Percentiles rank a stretch among this genome's conserved stretches.
Evolutionary conservation across 257 asterid genomes (phyloP).

Genomic region (Ehretia macrophylla): DNA sequence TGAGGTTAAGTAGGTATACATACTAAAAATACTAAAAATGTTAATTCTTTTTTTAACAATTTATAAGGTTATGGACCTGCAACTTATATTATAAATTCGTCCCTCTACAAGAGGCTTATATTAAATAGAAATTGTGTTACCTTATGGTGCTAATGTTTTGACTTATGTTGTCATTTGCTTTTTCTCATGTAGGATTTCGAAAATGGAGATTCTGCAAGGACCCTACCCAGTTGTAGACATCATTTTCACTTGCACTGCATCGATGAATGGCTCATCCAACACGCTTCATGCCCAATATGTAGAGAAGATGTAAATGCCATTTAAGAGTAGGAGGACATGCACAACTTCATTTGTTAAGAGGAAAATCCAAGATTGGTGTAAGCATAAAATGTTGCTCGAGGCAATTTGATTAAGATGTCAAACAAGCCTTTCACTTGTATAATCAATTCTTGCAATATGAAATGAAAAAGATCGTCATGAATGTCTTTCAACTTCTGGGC

Average conservation of each 20-base stretch:
- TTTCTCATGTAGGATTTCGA: constrained; percentile 51
- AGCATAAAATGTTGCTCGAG: neutral
- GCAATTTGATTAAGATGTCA: neutral
- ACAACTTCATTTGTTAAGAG: neutral
- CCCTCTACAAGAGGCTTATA: too few species aligned
- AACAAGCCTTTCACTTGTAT: neutral
- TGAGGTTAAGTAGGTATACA: too few species aligned
- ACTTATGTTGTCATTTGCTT: too few species aligned
- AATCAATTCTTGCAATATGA: neutral
- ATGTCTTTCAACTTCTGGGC: too few species aligned
- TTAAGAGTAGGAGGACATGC: neutral
- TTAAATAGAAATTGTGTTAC: too few species aligned
- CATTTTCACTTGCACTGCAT: constrained; percentile 63
- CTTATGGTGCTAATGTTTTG: too few species aligned
- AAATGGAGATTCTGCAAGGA: constrained; percentile 51
- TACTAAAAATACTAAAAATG: too few species aligned
- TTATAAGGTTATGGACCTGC: too few species aligned
- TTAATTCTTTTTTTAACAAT: too few species aligned
- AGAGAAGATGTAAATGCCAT: constrained; percentile 39
- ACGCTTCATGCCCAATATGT: constrained; percentile 79
- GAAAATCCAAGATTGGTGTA: neutral
- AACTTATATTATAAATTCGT: too few species aligned
- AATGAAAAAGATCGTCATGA: neutral
- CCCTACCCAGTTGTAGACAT: constrained; percentile 66
- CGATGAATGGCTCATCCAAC: constrained; percentile 76